These are phyloP conservation scores for Breviolum minutum DNA, from an alignment of 73 alveolate species.

Conservation along the genomic window DNA sequence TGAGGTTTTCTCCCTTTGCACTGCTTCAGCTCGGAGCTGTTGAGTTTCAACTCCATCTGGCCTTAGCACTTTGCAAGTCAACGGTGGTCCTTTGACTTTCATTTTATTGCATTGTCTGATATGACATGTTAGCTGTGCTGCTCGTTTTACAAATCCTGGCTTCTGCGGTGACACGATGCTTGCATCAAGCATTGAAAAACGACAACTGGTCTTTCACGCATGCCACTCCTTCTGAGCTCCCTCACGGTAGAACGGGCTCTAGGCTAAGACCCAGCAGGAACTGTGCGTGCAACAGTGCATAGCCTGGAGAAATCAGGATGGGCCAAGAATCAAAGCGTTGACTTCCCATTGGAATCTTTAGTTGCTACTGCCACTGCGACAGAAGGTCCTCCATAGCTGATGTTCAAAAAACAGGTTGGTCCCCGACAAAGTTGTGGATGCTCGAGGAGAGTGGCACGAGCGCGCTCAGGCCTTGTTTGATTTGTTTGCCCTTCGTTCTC, in stretches of 20 bases:
- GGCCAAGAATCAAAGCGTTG: neutral
- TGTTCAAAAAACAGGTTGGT: neutral
- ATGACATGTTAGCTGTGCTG: neutral
- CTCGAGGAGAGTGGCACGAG: conserved; percentile 72
- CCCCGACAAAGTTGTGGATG: conserved; percentile 76
- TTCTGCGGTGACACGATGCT: neutral
- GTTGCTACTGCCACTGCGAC: neutral
- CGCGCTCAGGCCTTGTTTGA: conserved; percentile 67
- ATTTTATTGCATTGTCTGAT: neutral
- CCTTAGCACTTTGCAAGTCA: neutral
- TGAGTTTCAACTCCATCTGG: conserved; percentile 41
- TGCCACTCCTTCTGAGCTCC: neutral
- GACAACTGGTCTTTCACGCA: neutral
- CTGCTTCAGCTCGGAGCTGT: conserved; percentile 86
- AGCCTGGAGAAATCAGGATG: neutral
- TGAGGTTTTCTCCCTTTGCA: conserved; percentile 40
- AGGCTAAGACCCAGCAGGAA: conserved; percentile 77
- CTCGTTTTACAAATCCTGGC: neutral
- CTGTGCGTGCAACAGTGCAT: conserved; percentile 80
- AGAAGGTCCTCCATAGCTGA: neutral
- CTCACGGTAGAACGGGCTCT: conserved; percentile 57
- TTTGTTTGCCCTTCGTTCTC: neutral
- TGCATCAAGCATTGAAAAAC: neutral
- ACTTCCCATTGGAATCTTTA: neutral
- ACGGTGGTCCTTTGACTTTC: neutral